phyloP scores from a whole-genome alignment of 2,329 filamentous ascomycete species.

The Exophiala viscosa region DNA sequence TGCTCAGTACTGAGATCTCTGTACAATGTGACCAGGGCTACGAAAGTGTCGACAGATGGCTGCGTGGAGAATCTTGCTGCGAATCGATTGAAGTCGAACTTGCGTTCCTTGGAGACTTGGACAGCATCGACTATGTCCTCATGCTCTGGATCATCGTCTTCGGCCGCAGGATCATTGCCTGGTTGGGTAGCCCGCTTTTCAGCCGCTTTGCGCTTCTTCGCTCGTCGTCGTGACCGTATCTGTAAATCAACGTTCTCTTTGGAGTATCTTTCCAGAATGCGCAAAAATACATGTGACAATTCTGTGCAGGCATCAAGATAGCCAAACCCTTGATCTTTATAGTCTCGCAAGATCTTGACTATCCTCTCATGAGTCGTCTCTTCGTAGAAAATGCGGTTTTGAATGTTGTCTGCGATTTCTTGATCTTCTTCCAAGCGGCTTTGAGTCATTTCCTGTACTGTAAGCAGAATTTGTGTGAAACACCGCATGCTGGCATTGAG shows the following conservation, averaged over 20 bases:
- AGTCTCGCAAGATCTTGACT: slow-evolving; percentile 73
- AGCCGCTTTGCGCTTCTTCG: slow-evolving; percentile 67
- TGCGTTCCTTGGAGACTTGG: slow-evolving; percentile 71
- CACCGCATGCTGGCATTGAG: slow-evolving; percentile 86
- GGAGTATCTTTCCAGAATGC: slow-evolving; percentile 86
- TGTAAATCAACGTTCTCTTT: slow-evolving; percentile 95
- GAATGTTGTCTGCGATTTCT: slow-evolving; percentile 95
- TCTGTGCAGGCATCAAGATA: slow-evolving; percentile 92
- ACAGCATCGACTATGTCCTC: slow-evolving; percentile 73
- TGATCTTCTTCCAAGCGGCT: slow-evolving; percentile 87
- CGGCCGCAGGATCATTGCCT: slow-evolving; percentile 48
- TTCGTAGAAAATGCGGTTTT: slow-evolving; percentile 97
- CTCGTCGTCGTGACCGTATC: slow-evolving; percentile 73
- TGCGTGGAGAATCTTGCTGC: slow-evolving; percentile 76
- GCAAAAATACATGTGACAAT: slow-evolving; percentile 83
- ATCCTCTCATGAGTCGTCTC: slow-evolving; percentile 88
- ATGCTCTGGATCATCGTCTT: slow-evolving; percentile 59
- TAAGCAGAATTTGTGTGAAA: slow-evolving; percentile 89
- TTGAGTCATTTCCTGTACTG: slow-evolving; percentile 85
- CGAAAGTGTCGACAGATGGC: slow-evolving; percentile 82
- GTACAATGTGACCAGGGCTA: slow-evolving; percentile 75
- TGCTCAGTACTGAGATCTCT: slow-evolving; percentile 73
- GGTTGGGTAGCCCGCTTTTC: slow-evolving; percentile 40
- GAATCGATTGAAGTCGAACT: slow-evolving; percentile 90
- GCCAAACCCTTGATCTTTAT: slow-evolving; percentile 89